Conservation (phyloP, 441 rosid genomes). For the Geranium incanum region DNA sequence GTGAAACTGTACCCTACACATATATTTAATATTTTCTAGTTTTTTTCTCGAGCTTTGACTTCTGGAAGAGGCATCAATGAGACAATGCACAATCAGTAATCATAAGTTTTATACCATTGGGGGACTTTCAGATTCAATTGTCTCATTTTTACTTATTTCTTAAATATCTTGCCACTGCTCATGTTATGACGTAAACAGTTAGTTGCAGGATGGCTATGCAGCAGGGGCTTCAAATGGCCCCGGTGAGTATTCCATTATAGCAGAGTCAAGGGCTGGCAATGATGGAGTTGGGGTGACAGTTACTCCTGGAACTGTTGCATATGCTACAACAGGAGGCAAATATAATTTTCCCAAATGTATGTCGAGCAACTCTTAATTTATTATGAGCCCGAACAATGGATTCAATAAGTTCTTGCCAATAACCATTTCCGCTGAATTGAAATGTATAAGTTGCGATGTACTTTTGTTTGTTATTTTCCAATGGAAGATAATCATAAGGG, state of each 20-base stretch:
- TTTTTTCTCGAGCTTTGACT: no score
- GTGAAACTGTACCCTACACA: background rate
- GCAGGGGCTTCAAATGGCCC: constrained; percentile 95
- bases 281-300: constrained; percentile 75
- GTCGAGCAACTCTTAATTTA: background rate
- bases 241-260: constrained; percentile 77
- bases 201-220: constrained; percentile 83
- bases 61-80: background rate
- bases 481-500: background rate
- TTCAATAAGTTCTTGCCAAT: no score
- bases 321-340: constrained; percentile 93
- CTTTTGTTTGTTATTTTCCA: background rate
- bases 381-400: no score
- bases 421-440: background rate
- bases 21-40: no score
- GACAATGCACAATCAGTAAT: background rate
- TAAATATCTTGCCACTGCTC: background rate
- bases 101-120: background rate
- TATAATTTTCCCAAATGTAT: background rate
- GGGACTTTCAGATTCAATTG: background rate
- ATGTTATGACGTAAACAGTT: background rate
- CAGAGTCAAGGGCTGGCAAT: constrained; percentile 95
- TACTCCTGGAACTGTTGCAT: constrained; percentile 86
- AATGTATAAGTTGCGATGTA: background rate
- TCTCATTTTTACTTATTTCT: background rate